Evolutionary conservation across 306 rosid genomes (phyloP).

Genomic region (Neltuma alba): DNA sequence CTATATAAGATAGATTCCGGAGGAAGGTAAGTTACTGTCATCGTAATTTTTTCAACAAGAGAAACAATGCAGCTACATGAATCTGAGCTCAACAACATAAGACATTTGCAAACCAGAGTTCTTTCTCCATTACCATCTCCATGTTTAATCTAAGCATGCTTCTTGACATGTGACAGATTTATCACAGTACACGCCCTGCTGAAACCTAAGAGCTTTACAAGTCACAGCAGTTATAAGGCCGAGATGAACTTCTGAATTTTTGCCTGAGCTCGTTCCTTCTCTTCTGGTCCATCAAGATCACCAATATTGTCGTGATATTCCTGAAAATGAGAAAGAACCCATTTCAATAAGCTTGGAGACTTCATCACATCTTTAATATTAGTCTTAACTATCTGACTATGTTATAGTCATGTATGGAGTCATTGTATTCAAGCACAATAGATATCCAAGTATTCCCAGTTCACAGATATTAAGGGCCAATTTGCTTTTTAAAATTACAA

Average conservation of each 20-base stretch:
- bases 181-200: not conserved
- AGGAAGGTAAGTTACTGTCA: not conserved
- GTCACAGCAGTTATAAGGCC: conserved; percentile 52
- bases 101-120: conserved; percentile 26
- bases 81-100: conserved; percentile 22
- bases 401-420: not conserved
- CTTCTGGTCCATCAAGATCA: conserved; percentile 91
- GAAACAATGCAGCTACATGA: not conserved
- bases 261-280: conserved; percentile 83
- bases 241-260: conserved; percentile 81
- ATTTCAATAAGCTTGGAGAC: conserved; percentile 19
- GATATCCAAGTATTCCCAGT: not conserved
- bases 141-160: conserved; percentile 13
- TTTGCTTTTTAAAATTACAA: too few species aligned
- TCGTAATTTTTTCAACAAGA: not conserved
- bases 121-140: conserved; percentile 21
- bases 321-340: conserved; percentile 39
- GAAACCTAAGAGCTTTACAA: conserved; percentile 12
- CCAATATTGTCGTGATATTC: conserved; percentile 93
- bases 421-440: conserved; percentile 8
- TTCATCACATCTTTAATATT: not conserved
- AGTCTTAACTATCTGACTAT: not conserved
- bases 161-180: conserved; percentile 15
- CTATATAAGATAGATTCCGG: not conserved
- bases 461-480: too few species aligned